Evolutionary conservation across 1,284 basidiomycete species (phyloP).

Genomic region (Trichosporon sp.): DNA sequence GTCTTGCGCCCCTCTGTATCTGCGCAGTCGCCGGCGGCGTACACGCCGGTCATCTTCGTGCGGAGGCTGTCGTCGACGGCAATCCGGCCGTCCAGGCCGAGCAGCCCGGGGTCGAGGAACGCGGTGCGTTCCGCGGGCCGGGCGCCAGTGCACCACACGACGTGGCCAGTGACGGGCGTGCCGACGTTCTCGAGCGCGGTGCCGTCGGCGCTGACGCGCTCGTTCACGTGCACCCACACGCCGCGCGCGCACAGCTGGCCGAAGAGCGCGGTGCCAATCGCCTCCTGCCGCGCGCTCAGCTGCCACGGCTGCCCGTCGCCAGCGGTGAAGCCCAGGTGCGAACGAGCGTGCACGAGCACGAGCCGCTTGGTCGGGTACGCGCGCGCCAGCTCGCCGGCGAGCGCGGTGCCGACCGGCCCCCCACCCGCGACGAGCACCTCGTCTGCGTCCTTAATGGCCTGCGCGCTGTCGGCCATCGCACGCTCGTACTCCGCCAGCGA

Average conservation of each 20-base stretch:
- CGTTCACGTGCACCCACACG: conserved; percentile 43
- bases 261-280: conserved; percentile 31
- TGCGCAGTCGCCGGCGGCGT: conserved; percentile 43
- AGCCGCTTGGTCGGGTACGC: conserved; percentile 28
- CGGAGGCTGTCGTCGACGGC: conserved; percentile 42
- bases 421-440: conserved; percentile 49
- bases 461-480: conserved; percentile 27
- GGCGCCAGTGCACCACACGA: conserved; percentile 49
- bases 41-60: conserved; percentile 33
- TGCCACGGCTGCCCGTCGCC: not conserved
- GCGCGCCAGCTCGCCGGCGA: conserved; percentile 46
- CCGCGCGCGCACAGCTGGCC: conserved; percentile 35
- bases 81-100: conserved; percentile 24
- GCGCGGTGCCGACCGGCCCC: conserved; percentile 53
- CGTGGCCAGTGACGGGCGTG: conserved; percentile 42
- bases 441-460: conserved; percentile 32
- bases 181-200: conserved; percentile 19
- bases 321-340: conserved; percentile 17
- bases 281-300: not conserved
- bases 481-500: conserved; percentile 91
- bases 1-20: conserved; percentile 10
- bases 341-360: conserved; percentile 30
- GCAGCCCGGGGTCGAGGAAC: conserved; percentile 17
- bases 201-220: conserved; percentile 28
- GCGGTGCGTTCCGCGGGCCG: conserved; percentile 39